A percentile compares a stretch with the other conserved stretches of the same genome.
These are phyloP conservation scores for Coniella lustricola DNA, from an alignment of 2,329 filamentous ascomycete species.

Conservation along the genomic window DNA sequence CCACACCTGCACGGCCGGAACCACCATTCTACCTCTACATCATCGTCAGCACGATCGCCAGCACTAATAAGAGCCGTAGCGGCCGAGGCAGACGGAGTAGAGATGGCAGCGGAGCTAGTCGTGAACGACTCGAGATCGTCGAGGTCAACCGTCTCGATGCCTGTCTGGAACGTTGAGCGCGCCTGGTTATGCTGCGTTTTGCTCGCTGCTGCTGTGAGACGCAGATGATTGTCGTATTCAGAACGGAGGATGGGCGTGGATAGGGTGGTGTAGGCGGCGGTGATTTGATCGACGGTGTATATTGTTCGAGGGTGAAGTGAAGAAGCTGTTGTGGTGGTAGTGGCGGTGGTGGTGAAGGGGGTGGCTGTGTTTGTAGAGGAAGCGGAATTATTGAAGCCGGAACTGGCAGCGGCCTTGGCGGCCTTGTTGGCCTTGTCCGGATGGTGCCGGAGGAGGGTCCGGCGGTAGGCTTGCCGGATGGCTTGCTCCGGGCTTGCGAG, in stretches of 20 bases:
- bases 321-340: conserved; percentile 36
- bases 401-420: conserved; percentile 13
- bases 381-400: too few species aligned
- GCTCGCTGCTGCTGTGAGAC: conserved; percentile 30
- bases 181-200: conserved; percentile 6
- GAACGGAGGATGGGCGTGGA: conserved; percentile 41
- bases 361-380: too few species aligned
- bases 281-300: conserved; percentile 55
- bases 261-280: conserved; percentile 50
- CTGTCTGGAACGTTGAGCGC: conserved; percentile 41
- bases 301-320: conserved; percentile 35
- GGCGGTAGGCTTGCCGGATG: conserved; percentile 51
- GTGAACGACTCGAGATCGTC: conserved; percentile 55
- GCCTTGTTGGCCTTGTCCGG: conserved; percentile 45
- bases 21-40: conserved; percentile 45
- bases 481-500: conserved; percentile 31
- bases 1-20: conserved; percentile 56
- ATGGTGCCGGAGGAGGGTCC: conserved; percentile 58
- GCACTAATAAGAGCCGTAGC: too few species aligned
- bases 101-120: too few species aligned
- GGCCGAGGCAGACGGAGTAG: too few species aligned
- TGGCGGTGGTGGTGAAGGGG: conserved; percentile 55
- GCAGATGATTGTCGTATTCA: conserved; percentile 44
- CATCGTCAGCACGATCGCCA: neutral
- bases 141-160: conserved; percentile 57